A percentile compares a stretch with the other conserved stretches of the same genome.
phyloP scores from a whole-genome alignment of 768 basidiomycete genomes.

The Dioszegia aurantiaca region DNA sequence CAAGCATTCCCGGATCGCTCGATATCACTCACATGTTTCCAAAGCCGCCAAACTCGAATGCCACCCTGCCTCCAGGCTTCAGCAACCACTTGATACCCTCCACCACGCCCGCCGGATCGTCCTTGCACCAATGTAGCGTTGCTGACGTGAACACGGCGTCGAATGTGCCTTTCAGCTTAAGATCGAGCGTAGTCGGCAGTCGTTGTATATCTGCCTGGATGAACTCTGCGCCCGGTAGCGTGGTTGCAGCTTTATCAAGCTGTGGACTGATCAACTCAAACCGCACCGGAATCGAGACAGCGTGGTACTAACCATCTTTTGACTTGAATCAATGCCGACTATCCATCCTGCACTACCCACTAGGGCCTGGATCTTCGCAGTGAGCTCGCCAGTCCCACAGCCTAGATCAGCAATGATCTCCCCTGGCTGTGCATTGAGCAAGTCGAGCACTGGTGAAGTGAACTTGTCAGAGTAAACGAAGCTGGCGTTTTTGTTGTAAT shows the following conservation, averaged over 20 bases:
- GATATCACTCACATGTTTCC: constrained; percentile 61
- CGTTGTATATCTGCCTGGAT: constrained; percentile 47
- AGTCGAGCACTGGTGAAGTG: constrained; percentile 58
- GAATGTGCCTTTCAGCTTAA: constrained; percentile 54
- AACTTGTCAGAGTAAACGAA: constrained; percentile 65
- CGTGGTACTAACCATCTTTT: constrained; percentile 63
- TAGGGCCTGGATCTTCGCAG: constrained; percentile 58
- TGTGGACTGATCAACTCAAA: not conserved
- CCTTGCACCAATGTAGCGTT: constrained; percentile 80
- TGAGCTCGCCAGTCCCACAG: constrained; percentile 79
- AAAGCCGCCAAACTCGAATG: constrained; percentile 74
- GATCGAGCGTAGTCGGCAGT: constrained; percentile 53
- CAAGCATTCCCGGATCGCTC: no score
- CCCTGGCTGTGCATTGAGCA: constrained; percentile 65
- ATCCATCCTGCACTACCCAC: constrained; percentile 61
- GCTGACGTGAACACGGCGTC: constrained; percentile 80
- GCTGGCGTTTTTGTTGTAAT: constrained; percentile 64
- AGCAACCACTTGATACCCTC: constrained; percentile 62
- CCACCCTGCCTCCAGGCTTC: constrained; percentile 69
- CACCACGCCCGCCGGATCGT: constrained; percentile 66
- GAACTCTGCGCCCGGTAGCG: constrained; percentile 16
- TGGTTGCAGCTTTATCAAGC: constrained; percentile 59
- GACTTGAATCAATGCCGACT: constrained; percentile 68
- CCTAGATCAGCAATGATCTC: constrained; percentile 63
- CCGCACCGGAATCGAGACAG: not conserved